Percentiles rank a stretch among this genome's conserved stretches.
Evolutionary conservation across 1,284 basidiomycete genomes (phyloP).

Genomic region (Sparassis latifolia): DNA sequence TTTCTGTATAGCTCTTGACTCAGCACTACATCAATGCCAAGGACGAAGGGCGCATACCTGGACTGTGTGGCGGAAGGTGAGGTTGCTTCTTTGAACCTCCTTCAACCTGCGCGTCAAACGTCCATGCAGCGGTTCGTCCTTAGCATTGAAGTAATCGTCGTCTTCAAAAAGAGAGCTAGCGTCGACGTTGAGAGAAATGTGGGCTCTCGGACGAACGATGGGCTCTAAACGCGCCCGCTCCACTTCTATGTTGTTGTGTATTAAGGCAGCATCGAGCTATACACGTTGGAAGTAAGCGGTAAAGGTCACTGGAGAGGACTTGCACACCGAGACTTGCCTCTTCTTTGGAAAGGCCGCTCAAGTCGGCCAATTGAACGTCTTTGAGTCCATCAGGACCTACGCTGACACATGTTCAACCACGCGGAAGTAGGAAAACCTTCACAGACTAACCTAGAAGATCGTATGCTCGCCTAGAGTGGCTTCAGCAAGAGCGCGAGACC

Average conservation of each 20-base stretch:
- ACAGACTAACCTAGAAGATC: conserved; percentile 55
- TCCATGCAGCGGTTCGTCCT: background rate
- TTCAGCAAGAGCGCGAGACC: conserved; percentile 11
- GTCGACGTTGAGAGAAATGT: conserved; percentile 35
- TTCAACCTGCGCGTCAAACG: conserved; percentile 6
- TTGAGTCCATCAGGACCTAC: conserved; percentile 18
- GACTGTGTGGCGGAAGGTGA: conserved; percentile 16
- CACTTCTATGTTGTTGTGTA: conserved; percentile 32
- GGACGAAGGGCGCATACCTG: conserved; percentile 4
- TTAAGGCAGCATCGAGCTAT: conserved; percentile 20
- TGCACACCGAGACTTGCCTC: conserved; percentile 11
- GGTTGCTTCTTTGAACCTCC: conserved; percentile 10
- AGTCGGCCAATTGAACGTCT: conserved; percentile 13
- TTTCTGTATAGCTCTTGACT: conserved; percentile 11
- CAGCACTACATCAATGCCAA: too few species aligned
- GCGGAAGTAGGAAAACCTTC: background rate
- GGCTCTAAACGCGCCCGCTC: conserved; percentile 18
- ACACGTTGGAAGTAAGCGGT: too few species aligned
- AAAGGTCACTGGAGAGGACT: too few species aligned
- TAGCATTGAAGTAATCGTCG: conserved; percentile 10
- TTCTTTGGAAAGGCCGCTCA: conserved; percentile 13
- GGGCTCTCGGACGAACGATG: conserved; percentile 19
- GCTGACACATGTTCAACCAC: conserved; percentile 10
- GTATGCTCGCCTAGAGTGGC: conserved; percentile 48
- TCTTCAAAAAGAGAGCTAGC: conserved; percentile 40